Evolutionary conservation across 495 filamentous ascomycete species (phyloP).

Genomic region (Penicillium soppii): DNA sequence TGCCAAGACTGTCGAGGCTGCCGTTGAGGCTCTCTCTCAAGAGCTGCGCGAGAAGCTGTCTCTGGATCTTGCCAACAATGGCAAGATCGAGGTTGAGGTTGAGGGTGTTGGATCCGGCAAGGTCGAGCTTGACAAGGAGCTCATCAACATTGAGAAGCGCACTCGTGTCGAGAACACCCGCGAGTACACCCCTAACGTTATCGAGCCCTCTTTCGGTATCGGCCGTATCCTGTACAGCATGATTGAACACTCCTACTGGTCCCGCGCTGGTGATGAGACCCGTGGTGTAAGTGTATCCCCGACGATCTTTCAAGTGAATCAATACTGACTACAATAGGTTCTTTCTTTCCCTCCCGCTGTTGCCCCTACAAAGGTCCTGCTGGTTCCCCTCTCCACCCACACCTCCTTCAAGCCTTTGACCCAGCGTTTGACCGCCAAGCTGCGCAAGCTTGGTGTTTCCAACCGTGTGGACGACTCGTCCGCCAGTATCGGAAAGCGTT

Average conservation of each 20-base stretch:
- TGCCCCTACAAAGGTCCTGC: constrained; percentile 68
- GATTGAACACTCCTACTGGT: constrained; percentile 81
- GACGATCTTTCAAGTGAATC: too few relatives aligned
- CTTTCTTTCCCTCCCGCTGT: constrained; percentile 65
- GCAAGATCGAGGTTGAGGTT: constrained; percentile 68
- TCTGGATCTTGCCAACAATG: constrained; percentile 60
- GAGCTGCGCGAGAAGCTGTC: constrained; percentile 69
- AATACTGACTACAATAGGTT: constrained; percentile 43
- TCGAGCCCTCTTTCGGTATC: constrained; percentile 85
- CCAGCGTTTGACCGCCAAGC: constrained; percentile 47
- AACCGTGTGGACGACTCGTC: constrained; percentile 65
- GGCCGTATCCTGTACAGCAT: constrained; percentile 76
- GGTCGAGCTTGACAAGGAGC: constrained; percentile 69
- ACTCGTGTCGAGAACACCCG: constrained; percentile 67
- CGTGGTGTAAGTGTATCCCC: constrained; percentile 67
- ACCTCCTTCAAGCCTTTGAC: constrained; percentile 57
- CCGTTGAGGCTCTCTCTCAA: constrained; percentile 64
- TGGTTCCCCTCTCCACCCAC: constrained; percentile 64
- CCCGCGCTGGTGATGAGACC: constrained; percentile 59
- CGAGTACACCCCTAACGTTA: constrained; percentile 81
- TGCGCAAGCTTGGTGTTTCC: constrained; percentile 58
- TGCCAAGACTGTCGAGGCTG: constrained; percentile 68
- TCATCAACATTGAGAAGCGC: constrained; percentile 69
- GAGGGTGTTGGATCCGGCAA: constrained; percentile 60
- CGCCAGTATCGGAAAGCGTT: constrained; percentile 69